phyloP scores from a whole-genome alignment of 2,329 filamentous ascomycete genomes.

The Fusarium caatingaense region DNA sequence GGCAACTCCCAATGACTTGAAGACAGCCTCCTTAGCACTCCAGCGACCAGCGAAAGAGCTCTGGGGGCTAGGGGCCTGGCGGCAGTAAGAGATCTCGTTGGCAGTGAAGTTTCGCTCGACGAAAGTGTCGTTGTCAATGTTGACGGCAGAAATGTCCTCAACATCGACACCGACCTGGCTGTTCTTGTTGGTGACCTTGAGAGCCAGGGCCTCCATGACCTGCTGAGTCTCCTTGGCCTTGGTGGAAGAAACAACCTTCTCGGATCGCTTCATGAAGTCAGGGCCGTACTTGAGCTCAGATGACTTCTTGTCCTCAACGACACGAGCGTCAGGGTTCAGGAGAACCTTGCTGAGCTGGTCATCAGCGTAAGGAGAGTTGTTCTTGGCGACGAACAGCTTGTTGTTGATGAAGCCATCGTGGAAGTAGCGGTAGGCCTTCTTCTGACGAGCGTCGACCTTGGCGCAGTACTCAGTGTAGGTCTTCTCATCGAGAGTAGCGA shows the following conservation, averaged over 20 bases:
- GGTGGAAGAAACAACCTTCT: conserved; percentile 63
- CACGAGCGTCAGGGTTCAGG: conserved; percentile 92
- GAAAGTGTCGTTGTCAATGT: conserved; percentile 94
- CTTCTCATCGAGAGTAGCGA: conserved; percentile 88
- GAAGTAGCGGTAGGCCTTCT: conserved; percentile 99
- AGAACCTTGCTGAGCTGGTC: conserved; percentile 88
- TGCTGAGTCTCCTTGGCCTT: conserved; percentile 74
- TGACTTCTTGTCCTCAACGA: conserved; percentile 87
- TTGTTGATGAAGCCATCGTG: conserved; percentile 99
- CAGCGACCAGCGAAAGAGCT: conserved; percentile 95
- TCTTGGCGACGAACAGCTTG: conserved; percentile 95
- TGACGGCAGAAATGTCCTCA: conserved; percentile 87
- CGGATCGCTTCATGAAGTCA: conserved; percentile 73
- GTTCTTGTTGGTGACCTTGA: conserved; percentile 64
- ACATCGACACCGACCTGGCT: conserved; percentile 95
- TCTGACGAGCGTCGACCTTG: conserved; percentile 93
- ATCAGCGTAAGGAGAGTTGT: conserved; percentile 88
- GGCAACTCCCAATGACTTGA: conserved; percentile 92
- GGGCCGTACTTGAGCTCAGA: conserved; percentile 78
- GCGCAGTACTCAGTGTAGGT: conserved; percentile 84
- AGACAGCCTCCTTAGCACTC: conserved; percentile 98
- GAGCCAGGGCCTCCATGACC: conserved; percentile 81
- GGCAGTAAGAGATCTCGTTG: conserved; percentile 87
- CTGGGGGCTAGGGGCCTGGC: conserved; percentile 79
- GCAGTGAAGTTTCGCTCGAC: conserved; percentile 93